A percentile compares a stretch with the other conserved stretches of the same genome.
phyloP scores from a whole-genome alignment of 306 rosid genomes.

The Mucuna pruriens region DNA sequence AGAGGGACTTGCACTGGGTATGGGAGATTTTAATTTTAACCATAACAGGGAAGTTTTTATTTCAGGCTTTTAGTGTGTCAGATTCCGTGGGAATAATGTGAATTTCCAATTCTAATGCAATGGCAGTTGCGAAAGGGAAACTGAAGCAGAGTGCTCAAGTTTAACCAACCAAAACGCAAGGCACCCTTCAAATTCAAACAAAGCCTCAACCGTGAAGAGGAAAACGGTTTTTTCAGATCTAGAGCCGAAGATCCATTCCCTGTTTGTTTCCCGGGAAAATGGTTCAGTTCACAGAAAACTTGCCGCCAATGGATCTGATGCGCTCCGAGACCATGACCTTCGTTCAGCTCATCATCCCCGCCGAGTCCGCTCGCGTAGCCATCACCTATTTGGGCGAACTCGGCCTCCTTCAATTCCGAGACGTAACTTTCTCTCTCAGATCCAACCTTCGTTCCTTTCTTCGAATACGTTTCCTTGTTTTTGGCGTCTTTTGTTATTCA shows the following conservation, averaged over 20 bases:
- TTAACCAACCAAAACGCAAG: slow-evolving; percentile 33
- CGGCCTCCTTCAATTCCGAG: slow-evolving; percentile 86
- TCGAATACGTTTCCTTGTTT: background rate
- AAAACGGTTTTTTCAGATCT: slow-evolving; percentile 56
- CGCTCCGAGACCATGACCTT: slow-evolving; percentile 94
- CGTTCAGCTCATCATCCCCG: slow-evolving; percentile 90
- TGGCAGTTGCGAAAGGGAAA: slow-evolving; percentile 52
- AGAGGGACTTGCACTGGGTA: background rate
- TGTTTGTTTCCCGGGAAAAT: slow-evolving; percentile 62
- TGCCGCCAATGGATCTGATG: slow-evolving; percentile 92
- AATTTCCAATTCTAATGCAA: slow-evolving; percentile 32
- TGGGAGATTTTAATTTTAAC: background rate
- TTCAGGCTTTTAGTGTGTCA: background rate
- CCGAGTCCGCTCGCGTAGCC: slow-evolving; percentile 90
- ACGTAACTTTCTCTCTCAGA: slow-evolving; percentile 58
- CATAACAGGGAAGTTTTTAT: background rate
- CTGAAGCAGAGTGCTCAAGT: slow-evolving; percentile 34
- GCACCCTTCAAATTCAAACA: slow-evolving; percentile 35
- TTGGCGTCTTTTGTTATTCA: slow-evolving; percentile 22
- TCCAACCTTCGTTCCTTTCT: slow-evolving; percentile 35
- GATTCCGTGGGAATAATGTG: slow-evolving; percentile 1
- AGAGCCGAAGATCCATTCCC: slow-evolving; percentile 22
- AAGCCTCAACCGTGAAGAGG: background rate
- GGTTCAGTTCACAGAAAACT: slow-evolving; percentile 61
- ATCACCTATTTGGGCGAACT: slow-evolving; percentile 81